Evolutionary conservation across 192 early-diverging fungal species (phyloP), one percentile per base, ranked within the genome.

Genomic region (Martensiomyces pterosporus): DNA sequence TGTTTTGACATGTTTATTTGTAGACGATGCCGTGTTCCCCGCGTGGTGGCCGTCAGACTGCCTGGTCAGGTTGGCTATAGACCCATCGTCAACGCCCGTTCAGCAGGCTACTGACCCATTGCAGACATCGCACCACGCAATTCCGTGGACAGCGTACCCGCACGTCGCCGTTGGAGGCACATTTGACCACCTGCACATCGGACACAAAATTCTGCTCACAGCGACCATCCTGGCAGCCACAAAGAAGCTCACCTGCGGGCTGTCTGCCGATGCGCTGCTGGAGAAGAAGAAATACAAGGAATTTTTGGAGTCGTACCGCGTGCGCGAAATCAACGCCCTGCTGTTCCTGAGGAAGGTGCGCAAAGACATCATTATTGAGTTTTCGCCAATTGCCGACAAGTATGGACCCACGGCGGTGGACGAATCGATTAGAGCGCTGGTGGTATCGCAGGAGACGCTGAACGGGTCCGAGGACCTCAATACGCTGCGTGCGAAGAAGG

Each of bases 141-240:
- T 48, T 6, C 69, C 63, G 1, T 73, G 69, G 69, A 40, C 33
- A 15, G 48, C 63, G 12, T 62, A 47, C 24, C 39, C 63, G 15
- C 69, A 73, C 17, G 69, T 73, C 4, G 69, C 69, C 0, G 53
- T 95, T 6, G 96, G 96, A 18, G 96, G 96, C 13, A 97, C 96
- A 15, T 99, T 99, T 78, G 96, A 99, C 67, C 93, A 96, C 57
- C 67, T 99, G 40, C 96, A 99, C 51, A 67, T 81, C 1, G 96
- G 93, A 9, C 96, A 99, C 64, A 93, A 96, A 77, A 89, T 97
- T 25, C 66, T 99, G 12, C 75, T 99, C 24, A 85, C 90, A 0
- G 85, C 85, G 57, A 80, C 89, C 0, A 86, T 83, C 0, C 81
- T 86, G 63, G 68, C 91, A 8, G 63, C 89, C 4, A 63, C 66